A percentile compares a stretch with the other conserved stretches of the same genome.
Conservation (phyloP, 441 rosid species). For the Aleurites moluccanus region DNA sequence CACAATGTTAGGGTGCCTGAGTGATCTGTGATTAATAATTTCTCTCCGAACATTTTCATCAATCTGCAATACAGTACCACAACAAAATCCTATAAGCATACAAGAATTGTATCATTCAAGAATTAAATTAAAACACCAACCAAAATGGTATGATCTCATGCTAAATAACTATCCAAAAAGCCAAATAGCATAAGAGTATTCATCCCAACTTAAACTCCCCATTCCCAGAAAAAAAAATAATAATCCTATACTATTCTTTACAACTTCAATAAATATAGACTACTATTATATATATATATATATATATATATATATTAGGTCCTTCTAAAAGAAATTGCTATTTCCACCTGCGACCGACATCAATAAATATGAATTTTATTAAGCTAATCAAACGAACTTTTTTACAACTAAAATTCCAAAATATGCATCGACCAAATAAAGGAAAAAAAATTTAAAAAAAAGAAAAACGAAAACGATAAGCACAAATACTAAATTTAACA, state of each 20-base stretch:
- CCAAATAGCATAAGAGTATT: neutral
- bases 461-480: neutral
- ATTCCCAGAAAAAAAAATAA: neutral
- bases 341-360: neutral
- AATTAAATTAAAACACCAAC: neutral
- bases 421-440: slow-evolving; percentile 11
- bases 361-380: neutral
- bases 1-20: slow-evolving; percentile 93
- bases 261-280: neutral
- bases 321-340: neutral
- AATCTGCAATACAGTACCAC: slow-evolving; percentile 49
- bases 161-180: neutral
- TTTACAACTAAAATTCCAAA: neutral
- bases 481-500: slow-evolving; percentile 13
- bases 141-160: neutral
- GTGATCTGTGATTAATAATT: slow-evolving; percentile 88
- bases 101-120: neutral
- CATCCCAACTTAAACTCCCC: neutral
- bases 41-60: slow-evolving; percentile 97
- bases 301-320: neutral
- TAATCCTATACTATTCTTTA: neutral
- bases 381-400: slow-evolving; percentile 4
- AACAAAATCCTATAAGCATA: neutral
- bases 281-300: too few species aligned
- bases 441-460: neutral